A percentile compares a stretch with the other conserved stretches of the same genome.
phyloP scores from a whole-genome alignment of 2,329 filamentous ascomycete genomes.

The Clarireedia monteithiana region DNA sequence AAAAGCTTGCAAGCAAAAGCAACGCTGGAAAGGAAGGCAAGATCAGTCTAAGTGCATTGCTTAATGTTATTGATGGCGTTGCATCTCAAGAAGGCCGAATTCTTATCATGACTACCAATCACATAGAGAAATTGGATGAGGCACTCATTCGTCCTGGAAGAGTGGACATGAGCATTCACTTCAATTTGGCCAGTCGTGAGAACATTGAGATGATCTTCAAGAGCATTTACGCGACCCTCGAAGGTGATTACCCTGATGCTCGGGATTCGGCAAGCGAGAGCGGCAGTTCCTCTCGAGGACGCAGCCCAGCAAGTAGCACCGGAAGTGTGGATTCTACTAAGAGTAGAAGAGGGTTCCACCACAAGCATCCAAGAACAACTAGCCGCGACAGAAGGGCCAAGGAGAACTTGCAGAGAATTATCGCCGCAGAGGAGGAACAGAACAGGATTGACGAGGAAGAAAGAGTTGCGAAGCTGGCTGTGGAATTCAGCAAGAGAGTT shows the following conservation, averaged over 20 bases:
- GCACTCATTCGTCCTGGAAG: slow-evolving; percentile 55
- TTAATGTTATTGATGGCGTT: slow-evolving; percentile 64
- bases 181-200: slow-evolving; percentile 30
- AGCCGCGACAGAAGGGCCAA: not conserved
- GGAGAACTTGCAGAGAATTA: not conserved
- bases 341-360: not conserved
- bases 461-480: slow-evolving; percentile 35
- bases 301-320: slow-evolving; percentile 20
- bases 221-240: slow-evolving; percentile 32
- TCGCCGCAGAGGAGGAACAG: slow-evolving; percentile 8
- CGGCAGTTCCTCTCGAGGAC: slow-evolving; percentile 39
- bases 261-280: not conserved
- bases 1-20: not conserved
- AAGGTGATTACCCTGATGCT: slow-evolving; percentile 19
- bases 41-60: slow-evolving; percentile 54
- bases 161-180: slow-evolving; percentile 52
- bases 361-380: slow-evolving; percentile 25
- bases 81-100: slow-evolving; percentile 60
- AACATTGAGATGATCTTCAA: slow-evolving; percentile 27
- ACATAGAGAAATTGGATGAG: slow-evolving; percentile 51
- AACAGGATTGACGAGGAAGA: slow-evolving; percentile 14
- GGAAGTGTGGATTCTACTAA: slow-evolving; percentile 9
- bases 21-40: slow-evolving; percentile 34
- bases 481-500: slow-evolving; percentile 44
- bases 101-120: slow-evolving; percentile 65